Percentiles rank a stretch among this genome's conserved stretches.
Conservation (phyloP, 805 yeast species). For the Saccharomycopsis fodiens region DNA sequence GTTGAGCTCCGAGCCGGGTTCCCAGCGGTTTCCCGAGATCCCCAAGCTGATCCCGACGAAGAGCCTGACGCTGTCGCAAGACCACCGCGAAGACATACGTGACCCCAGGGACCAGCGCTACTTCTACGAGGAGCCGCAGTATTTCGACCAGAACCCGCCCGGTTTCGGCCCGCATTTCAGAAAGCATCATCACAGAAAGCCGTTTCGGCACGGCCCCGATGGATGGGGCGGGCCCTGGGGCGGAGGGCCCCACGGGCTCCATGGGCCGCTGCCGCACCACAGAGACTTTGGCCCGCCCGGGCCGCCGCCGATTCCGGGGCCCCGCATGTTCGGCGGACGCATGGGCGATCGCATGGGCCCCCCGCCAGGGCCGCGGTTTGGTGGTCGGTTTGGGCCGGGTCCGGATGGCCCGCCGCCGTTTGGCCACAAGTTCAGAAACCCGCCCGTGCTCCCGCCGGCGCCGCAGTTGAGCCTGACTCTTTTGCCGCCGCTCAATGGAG, state of each 20-base stretch:
- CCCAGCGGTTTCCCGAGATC: not conserved
- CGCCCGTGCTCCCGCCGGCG: slow-evolving; percentile 2
- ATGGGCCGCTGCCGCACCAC: slow-evolving; percentile 14
- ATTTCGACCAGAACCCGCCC: not conserved
- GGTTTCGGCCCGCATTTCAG: not conserved
- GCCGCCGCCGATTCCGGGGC: not conserved
- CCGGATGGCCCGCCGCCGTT: not conserved
- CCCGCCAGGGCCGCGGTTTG: not conserved
- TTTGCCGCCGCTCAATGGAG: slow-evolving; percentile 1
- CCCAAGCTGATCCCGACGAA: not conserved
- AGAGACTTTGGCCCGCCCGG: not conserved
- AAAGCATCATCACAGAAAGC: not conserved
- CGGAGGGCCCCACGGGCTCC: slow-evolving; percentile 10
- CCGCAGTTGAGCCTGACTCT: not conserved
- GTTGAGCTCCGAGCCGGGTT: not conserved
- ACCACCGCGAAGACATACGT: not conserved
- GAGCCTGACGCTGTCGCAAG: not conserved
- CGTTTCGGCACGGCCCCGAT: not conserved
- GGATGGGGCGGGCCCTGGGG: slow-evolving; percentile 6
- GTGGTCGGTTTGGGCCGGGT: not conserved
- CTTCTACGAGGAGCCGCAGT: not conserved
- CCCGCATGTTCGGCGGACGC: not conserved
- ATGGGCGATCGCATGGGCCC: not conserved
- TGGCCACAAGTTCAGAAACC: not conserved
- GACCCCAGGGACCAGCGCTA: not conserved